phyloP scores from a whole-genome alignment of 2,329 filamentous ascomycete species.

The Exophiala lecanii-corni region DNA sequence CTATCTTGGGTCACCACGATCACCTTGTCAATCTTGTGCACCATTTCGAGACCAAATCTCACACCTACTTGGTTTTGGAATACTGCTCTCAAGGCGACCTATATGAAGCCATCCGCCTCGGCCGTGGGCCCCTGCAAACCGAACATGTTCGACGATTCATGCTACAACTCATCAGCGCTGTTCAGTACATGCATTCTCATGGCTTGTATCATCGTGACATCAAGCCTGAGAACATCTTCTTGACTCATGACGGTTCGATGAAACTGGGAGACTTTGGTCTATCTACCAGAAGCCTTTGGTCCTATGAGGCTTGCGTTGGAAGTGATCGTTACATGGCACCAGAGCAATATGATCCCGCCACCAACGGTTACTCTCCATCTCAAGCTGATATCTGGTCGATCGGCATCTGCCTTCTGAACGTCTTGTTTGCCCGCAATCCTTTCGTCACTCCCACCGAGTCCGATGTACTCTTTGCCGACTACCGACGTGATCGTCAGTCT shows the following conservation, averaged over 20 bases:
- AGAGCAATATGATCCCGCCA: constrained; percentile 89
- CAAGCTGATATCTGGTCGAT: constrained; percentile 96
- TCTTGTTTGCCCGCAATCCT: constrained; percentile 93
- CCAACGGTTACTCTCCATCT: constrained; percentile 83
- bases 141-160: constrained; percentile 97
- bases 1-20: constrained; percentile 69
- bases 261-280: constrained; percentile 97
- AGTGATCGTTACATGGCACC: constrained; percentile 99
- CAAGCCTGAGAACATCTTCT: constrained; percentile 99
- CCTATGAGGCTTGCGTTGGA: constrained; percentile 85
- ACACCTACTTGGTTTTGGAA: constrained; percentile 89
- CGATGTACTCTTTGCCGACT: constrained; percentile 92
- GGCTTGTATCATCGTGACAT: constrained; percentile 96
- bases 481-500: constrained; percentile 86
- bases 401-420: constrained; percentile 92
- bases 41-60: constrained; percentile 86
- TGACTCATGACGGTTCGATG: constrained; percentile 79
- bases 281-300: constrained; percentile 84
- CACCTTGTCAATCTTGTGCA: constrained; percentile 92
- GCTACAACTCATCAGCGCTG: constrained; percentile 84
- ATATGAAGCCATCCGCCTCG: constrained; percentile 91
- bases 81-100: constrained; percentile 93
- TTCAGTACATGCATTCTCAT: constrained; percentile 84
- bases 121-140: constrained; percentile 83
- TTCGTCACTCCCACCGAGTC: constrained; percentile 85